Conservation (phyloP, 1,284 basidiomycete genomes). For the Cryptococcus hybrid region DNA sequence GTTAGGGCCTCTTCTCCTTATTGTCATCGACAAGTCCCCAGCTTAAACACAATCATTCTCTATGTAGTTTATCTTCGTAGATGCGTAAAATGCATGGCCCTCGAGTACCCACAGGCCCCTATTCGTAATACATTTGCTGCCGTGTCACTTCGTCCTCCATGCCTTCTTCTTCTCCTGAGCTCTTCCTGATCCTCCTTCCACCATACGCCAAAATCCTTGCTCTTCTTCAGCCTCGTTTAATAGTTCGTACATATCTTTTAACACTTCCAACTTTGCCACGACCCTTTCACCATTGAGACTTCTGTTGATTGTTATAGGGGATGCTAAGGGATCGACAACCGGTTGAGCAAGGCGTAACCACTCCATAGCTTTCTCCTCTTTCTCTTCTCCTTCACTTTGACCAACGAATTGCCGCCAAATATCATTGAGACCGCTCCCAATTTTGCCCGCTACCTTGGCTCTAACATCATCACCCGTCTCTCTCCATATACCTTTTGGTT, state of each 20-base stretch:
- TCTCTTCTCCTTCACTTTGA: constrained; percentile 6
- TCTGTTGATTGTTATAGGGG: constrained; percentile 2
- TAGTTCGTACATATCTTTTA: constrained; percentile 30
- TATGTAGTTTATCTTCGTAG: no score
- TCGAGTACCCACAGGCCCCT: neutral
- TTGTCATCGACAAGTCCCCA: no score
- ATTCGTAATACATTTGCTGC: constrained; percentile 16
- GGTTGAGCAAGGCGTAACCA: constrained; percentile 32
- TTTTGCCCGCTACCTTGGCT: constrained; percentile 8
- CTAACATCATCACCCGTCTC: constrained; percentile 8
- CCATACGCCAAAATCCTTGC: constrained; percentile 30
- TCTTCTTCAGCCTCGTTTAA: constrained; percentile 14
- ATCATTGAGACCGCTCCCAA: constrained; percentile 5
- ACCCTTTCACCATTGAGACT: constrained; percentile 6
- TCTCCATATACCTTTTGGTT: constrained; percentile 2
- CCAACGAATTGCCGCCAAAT: constrained; percentile 9
- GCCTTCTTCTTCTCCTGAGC: no score
- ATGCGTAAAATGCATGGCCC: neutral
- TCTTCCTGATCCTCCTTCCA: constrained; percentile 21
- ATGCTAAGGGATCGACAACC: constrained; percentile 14
- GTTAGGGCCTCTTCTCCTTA: no score
- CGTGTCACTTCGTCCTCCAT: constrained; percentile 1
- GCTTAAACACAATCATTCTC: no score
- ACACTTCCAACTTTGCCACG: constrained; percentile 28
- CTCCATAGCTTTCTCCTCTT: constrained; percentile 33